Evolutionary conservation across 2,329 filamentous ascomycete species (phyloP).

Genomic region (Thielaviopsis cerberus): DNA sequence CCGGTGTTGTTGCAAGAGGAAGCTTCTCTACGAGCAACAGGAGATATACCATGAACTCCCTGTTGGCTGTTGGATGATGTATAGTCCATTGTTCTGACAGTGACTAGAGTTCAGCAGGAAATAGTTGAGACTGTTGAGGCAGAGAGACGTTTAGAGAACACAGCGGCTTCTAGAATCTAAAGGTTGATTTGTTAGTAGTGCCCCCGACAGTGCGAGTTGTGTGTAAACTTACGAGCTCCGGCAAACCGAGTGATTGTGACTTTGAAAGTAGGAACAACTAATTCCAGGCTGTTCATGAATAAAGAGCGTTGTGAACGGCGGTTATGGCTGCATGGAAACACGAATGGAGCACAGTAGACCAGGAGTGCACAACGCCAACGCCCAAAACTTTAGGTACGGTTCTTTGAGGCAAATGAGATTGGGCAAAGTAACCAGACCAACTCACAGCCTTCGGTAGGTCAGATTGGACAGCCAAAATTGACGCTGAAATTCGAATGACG

Average conservation of each 20-base stretch:
- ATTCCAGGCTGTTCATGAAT: background rate
- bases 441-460: background rate
- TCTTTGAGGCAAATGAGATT: background rate
- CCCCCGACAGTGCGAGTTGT: background rate
- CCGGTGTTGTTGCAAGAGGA: background rate
- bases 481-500: background rate
- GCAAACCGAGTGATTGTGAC: background rate
- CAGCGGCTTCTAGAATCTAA: background rate
- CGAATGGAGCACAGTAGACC: background rate
- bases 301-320: too few species aligned
- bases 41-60: background rate
- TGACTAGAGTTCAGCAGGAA: too few species aligned
- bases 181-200: background rate
- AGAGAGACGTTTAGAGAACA: background rate
- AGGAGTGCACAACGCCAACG: background rate
- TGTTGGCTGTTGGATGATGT: background rate
- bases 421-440: background rate
- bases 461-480: background rate
- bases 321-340: too few species aligned
- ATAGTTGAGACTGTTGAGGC: background rate
- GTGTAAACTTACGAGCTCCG: background rate
- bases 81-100: background rate
- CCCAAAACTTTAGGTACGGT: background rate
- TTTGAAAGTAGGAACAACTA: background rate
- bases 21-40: background rate